Conservation (phyloP, 768 basidiomycete species). For the Pulveroboletus sp. region DNA sequence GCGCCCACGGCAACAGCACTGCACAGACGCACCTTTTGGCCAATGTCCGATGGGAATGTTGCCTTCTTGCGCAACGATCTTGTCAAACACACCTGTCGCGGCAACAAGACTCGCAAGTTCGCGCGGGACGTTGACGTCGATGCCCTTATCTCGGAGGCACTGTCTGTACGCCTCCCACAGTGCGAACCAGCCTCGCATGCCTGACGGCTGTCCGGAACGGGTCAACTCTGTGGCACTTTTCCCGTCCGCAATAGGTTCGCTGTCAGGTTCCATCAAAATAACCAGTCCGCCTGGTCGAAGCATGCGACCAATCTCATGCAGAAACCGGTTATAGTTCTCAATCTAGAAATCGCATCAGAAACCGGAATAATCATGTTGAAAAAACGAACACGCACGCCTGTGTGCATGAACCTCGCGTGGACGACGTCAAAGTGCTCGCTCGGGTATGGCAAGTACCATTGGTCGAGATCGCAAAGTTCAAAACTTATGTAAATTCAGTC, state of each 20-base stretch:
- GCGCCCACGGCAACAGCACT: constrained; percentile 6
- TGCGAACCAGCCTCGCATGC: constrained; percentile 57
- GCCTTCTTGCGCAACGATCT: constrained; percentile 51
- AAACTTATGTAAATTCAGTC: constrained; percentile 42
- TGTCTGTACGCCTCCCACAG: constrained; percentile 62
- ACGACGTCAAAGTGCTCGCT: constrained; percentile 64
- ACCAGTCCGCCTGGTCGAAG: constrained; percentile 70
- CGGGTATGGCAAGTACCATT: constrained; percentile 59
- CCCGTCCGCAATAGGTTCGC: constrained; percentile 47
- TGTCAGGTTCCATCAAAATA: constrained; percentile 62
- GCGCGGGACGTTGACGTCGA: constrained; percentile 59
- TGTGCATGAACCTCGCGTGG: constrained; percentile 68
- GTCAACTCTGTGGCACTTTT: constrained; percentile 37
- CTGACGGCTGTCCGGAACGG: constrained; percentile 32
- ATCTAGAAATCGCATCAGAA: constrained; percentile 41
- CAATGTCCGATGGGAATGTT: constrained; percentile 69
- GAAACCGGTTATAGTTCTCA: constrained; percentile 55
- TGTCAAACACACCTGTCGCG: constrained; percentile 52
- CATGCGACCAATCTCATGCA: constrained; percentile 61
- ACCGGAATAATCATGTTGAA: not conserved
- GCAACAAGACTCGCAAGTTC: constrained; percentile 51
- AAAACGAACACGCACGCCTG: constrained; percentile 40
- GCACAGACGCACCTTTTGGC: constrained; percentile 49
- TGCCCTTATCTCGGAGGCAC: constrained; percentile 48
- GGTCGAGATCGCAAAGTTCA: constrained; percentile 68